A percentile compares a stretch with the other conserved stretches of the same genome.
Conservation (phyloP, 2,329 filamentous ascomycete species). For the Lecanicillium sp. region DNA sequence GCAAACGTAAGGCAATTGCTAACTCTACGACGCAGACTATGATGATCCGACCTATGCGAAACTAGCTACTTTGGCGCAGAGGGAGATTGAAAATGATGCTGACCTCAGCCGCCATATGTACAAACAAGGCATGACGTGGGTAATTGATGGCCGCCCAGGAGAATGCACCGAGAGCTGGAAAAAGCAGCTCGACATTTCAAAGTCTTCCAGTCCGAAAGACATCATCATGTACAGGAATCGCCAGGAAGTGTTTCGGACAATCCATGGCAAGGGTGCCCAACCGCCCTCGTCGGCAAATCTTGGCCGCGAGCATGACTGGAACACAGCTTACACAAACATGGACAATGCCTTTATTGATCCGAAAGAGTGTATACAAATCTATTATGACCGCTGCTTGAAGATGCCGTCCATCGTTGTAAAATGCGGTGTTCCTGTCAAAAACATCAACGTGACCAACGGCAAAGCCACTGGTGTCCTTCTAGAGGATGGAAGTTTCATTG, state of each 20-base stretch:
- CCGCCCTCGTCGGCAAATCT: background rate
- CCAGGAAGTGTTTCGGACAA: slow-evolving; percentile 13
- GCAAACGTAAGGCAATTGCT: no score
- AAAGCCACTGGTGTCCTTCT: slow-evolving; percentile 11
- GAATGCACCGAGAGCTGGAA: no score
- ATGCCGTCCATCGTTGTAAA: slow-evolving; percentile 12
- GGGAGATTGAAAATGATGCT: slow-evolving; percentile 13
- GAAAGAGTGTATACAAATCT: slow-evolving; percentile 13
- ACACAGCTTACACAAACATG: slow-evolving; percentile 15
- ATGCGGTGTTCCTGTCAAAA: slow-evolving; percentile 13
- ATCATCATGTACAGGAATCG: slow-evolving; percentile 9
- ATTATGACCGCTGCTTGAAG: slow-evolving; percentile 15
- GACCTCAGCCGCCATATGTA: slow-evolving; percentile 13
- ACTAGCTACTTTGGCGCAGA: slow-evolving; percentile 9
- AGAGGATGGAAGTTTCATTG: slow-evolving; percentile 11
- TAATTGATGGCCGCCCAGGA: slow-evolving; percentile 12
- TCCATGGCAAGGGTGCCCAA: slow-evolving; percentile 13
- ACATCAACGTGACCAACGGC: background rate
- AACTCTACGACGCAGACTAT: slow-evolving; percentile 11
- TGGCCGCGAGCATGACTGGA: slow-evolving; percentile 10
- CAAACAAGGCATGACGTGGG: slow-evolving; percentile 18
- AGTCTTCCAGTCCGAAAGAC: slow-evolving; percentile 9
- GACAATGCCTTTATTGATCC: slow-evolving; percentile 17
- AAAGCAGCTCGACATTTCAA: no score
- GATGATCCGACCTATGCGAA: slow-evolving; percentile 15